Conservation (phyloP, 2,329 filamentous ascomycete species). For the Fonsecaea multimorphosa region DNA sequence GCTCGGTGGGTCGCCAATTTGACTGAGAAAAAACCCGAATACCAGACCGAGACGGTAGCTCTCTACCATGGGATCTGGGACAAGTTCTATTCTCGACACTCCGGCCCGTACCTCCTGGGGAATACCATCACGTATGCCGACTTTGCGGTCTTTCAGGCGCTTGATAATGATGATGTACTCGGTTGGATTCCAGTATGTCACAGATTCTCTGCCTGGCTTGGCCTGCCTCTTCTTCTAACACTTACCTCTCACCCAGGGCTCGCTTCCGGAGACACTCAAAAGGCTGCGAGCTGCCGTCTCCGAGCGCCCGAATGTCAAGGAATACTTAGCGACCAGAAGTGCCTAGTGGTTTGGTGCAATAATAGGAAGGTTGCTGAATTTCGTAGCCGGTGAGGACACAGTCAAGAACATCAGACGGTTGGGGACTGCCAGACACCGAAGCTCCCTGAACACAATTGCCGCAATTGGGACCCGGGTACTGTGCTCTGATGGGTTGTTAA, state of each 20-base stretch:
- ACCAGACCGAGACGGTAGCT: conserved; percentile 43
- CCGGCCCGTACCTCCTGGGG: conserved; percentile 49
- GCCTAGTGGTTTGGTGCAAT: background rate
- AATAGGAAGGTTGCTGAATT: background rate
- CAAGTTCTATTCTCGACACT: conserved; percentile 42
- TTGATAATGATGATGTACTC: conserved; percentile 46
- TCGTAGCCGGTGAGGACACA: no score
- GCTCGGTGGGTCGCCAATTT: conserved; percentile 43
- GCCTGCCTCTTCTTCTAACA: background rate
- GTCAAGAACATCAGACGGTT: no score
- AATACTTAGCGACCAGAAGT: conserved; percentile 14
- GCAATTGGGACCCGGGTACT: no score
- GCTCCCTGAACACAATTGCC: no score
- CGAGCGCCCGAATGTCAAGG: conserved; percentile 16
- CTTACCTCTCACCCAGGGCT: background rate
- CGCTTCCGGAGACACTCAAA: conserved; percentile 7
- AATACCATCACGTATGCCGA: conserved; percentile 48
- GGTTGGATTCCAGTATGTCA: conserved; percentile 10
- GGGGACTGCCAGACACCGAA: no score
- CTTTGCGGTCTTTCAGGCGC: conserved; percentile 49
- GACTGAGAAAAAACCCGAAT: conserved; percentile 40
- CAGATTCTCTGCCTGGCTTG: background rate
- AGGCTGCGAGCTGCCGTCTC: conserved; percentile 5
- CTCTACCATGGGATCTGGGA: conserved; percentile 44
- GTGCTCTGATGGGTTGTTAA: no score